Conservation (phyloP, 2,329 filamentous ascomycete genomes). For the Trichothecium sympodiale region DNA sequence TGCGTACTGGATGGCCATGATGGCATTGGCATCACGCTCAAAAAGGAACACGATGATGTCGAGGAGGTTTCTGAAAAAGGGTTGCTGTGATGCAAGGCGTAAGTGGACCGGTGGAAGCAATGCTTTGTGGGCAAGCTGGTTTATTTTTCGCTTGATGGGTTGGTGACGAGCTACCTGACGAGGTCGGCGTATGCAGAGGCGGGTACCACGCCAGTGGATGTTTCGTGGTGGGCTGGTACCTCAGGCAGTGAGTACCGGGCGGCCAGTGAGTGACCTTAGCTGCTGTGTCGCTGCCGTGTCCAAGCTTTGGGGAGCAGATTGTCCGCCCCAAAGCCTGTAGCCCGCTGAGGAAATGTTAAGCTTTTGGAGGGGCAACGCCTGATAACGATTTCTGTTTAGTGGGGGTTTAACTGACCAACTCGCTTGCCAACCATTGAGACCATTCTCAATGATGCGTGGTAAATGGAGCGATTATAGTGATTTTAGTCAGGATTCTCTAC, state of each 20-base stretch:
- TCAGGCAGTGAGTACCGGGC: no score
- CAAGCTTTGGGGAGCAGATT: neutral
- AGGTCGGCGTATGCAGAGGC: neutral
- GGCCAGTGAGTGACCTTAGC: neutral
- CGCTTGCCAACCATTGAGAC: conserved; percentile 2
- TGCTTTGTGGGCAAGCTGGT: conserved; percentile 12
- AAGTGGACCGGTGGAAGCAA: conserved; percentile 8
- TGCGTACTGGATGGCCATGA: conserved; percentile 34
- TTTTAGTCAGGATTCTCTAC: no score
- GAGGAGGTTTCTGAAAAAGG: conserved; percentile 9
- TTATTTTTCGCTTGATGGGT: conserved; percentile 6
- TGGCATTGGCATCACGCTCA: conserved; percentile 11
- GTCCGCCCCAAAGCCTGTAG: no score
- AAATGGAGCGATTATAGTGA: no score
- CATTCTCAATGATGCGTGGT: no score
- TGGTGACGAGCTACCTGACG: conserved; percentile 10
- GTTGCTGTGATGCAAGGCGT: conserved; percentile 8
- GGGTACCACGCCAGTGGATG: neutral
- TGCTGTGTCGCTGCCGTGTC: no score
- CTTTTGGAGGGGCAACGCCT: no score
- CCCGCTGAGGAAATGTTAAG: no score
- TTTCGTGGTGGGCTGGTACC: no score
- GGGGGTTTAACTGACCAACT: no score
- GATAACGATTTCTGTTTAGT: no score
- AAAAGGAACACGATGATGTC: conserved; percentile 1